These are phyloP conservation scores for Mycotypha africana DNA, from an alignment of 371 early-diverging fungal species.

Conservation along the genomic window DNA sequence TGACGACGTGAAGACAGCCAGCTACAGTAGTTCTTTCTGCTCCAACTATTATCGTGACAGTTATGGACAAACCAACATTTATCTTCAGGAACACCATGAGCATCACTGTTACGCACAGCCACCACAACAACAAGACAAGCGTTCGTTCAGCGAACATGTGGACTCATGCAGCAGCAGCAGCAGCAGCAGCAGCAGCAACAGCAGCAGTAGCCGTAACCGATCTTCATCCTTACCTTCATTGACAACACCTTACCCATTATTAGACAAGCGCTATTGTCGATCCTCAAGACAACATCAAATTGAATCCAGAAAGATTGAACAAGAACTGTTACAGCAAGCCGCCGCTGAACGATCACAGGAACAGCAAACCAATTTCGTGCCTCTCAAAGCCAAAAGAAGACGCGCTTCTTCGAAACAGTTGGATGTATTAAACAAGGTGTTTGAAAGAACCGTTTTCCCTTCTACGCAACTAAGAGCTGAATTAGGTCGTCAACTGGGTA, in stretches of 20 bases:
- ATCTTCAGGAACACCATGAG: no score
- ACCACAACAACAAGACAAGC: neutral
- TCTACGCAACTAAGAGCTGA: conserved; percentile 73
- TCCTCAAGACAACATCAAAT: conserved; percentile 1
- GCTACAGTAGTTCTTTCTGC: neutral
- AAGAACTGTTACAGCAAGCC: neutral
- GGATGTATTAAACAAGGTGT: conserved; percentile 45
- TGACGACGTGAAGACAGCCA: neutral
- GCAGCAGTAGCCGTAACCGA: no score
- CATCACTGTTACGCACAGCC: no score
- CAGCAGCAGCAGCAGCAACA: no score
- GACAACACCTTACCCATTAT: neutral
- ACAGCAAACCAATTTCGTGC: conserved; percentile 1
- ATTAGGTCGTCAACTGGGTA: conserved; percentile 78
- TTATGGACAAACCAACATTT: no score
- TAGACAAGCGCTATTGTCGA: neutral
- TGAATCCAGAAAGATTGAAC: conserved; percentile 6
- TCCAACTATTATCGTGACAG: no score
- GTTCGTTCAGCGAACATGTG: no score
- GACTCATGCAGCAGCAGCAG: no score
- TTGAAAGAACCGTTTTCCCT: conserved; percentile 52
- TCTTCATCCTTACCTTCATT: no score
- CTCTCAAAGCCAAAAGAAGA: conserved; percentile 35
- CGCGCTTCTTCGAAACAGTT: conserved; percentile 41
- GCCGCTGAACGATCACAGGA: neutral